A percentile compares a stretch with the other conserved stretches of the same genome.
Evolutionary conservation across 1,284 basidiomycete genomes (phyloP).

Genomic region (Trichosporon inkin): DNA sequence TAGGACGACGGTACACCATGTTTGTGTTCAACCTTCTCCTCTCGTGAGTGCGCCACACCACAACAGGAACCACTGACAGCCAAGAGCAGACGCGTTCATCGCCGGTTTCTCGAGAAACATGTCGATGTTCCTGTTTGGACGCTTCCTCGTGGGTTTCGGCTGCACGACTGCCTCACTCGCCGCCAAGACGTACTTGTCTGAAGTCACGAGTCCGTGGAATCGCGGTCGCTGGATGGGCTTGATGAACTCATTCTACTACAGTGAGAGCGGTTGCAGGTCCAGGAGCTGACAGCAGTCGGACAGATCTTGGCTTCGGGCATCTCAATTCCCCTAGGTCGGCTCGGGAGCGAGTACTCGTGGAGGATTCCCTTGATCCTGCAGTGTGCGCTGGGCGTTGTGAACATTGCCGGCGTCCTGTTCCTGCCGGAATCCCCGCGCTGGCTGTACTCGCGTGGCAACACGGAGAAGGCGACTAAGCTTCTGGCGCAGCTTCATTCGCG

Average conservation of each 20-base stretch:
- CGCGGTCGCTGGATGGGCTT: conserved; percentile 58
- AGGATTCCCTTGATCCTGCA: conserved; percentile 56
- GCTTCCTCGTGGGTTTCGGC: conserved; percentile 53
- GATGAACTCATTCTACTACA: conserved; percentile 53
- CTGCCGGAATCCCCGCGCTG: conserved; percentile 53
- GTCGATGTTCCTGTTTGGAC: conserved; percentile 55
- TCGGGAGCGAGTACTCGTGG: conserved; percentile 54
- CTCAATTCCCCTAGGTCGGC: conserved; percentile 57
- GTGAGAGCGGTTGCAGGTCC: not conserved
- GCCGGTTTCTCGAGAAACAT: conserved; percentile 54
- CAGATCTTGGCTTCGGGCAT: conserved; percentile 57
- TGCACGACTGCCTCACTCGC: conserved; percentile 53
- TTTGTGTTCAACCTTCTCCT: conserved; percentile 55
- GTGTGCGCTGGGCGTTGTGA: conserved; percentile 53
- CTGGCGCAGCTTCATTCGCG: conserved; percentile 52
- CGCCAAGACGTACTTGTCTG: conserved; percentile 56
- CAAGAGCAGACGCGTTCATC: conserved; percentile 54
- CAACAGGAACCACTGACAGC: not conserved
- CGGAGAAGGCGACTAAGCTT: conserved; percentile 21
- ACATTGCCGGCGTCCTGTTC: conserved; percentile 53
- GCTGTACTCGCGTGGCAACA: conserved; percentile 34
- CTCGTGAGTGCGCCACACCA: conserved; percentile 44
- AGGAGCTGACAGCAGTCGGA: conserved; percentile 44
- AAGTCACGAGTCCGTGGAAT: conserved; percentile 55
- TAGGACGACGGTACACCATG: conserved; percentile 58